phyloP scores from a whole-genome alignment of 768 basidiomycete species.

The Pleurotus tuoliensis region DNA sequence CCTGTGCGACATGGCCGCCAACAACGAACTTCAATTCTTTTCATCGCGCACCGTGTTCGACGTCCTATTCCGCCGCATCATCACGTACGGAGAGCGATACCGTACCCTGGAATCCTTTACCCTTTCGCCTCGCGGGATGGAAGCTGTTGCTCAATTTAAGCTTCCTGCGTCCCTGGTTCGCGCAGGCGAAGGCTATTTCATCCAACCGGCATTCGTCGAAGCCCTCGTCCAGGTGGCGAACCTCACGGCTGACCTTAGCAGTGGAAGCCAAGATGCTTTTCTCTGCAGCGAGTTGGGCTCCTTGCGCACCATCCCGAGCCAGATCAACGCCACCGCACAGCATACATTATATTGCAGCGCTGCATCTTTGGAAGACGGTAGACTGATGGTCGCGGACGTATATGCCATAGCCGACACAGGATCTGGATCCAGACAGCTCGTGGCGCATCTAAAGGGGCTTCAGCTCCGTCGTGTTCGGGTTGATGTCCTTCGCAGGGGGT shows the following conservation, averaged over 20 bases:
- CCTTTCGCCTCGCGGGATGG: neutral
- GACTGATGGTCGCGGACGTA: neutral
- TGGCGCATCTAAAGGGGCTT: neutral
- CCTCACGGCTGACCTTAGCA: neutral
- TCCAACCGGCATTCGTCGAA: neutral
- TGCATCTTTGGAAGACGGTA: neutral
- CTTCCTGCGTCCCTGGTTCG: neutral
- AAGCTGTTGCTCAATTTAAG: neutral
- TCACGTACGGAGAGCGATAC: neutral
- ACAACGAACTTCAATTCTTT: neutral
- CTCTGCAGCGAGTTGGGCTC: neutral
- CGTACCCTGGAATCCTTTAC: neutral
- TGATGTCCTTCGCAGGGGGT: neutral
- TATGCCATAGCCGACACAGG: neutral
- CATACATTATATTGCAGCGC: neutral
- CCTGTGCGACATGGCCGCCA: neutral
- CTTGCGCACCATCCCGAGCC: neutral
- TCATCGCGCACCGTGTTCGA: neutral
- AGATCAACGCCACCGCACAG: neutral
- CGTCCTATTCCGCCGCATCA: neutral
- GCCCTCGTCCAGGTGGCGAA: neutral
- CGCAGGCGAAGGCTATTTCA: neutral
- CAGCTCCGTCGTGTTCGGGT: neutral
- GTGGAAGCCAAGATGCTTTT: neutral
- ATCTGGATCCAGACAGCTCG: neutral